phyloP scores from a whole-genome alignment of 495 filamentous ascomycete genomes.

The Lasiosphaeris hirsuta region DNA sequence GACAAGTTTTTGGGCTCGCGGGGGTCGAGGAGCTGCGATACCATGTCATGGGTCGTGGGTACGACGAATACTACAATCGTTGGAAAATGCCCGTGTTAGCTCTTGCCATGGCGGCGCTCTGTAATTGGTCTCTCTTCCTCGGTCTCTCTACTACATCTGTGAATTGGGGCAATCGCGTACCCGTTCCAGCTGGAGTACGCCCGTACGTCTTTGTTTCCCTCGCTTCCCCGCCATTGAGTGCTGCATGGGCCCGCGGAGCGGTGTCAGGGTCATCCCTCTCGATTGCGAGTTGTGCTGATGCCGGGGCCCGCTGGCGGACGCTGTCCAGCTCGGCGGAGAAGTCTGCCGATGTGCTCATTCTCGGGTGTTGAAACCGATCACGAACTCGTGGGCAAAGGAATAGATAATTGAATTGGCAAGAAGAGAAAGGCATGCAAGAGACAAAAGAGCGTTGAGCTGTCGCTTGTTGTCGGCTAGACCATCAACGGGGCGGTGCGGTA shows the following conservation, averaged over 20 bases:
- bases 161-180: conserved; percentile 49
- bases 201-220: conserved; percentile 75
- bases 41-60: conserved; percentile 97
- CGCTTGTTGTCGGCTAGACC: neutral
- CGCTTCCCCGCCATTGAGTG: conserved; percentile 8
- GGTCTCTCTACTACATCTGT: no score
- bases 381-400: neutral
- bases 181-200: conserved; percentile 82
- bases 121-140: no score
- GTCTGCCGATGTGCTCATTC: conserved; percentile 25
- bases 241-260: neutral
- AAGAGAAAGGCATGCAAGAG: neutral
- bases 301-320: conserved; percentile 23
- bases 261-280: neutral
- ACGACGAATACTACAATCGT: conserved; percentile 78
- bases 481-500: neutral
- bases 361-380: conserved; percentile 8
- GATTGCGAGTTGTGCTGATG: neutral
- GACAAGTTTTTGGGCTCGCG: conserved; percentile 91
- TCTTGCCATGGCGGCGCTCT: neutral
- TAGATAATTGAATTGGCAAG: neutral
- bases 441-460: neutral
- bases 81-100: neutral
- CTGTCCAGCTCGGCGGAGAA: conserved; percentile 22
- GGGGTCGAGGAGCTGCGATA: conserved; percentile 94